phyloP scores from a whole-genome alignment of 2,329 filamentous ascomycete species.

The Colletotrichum theobromicola region DNA sequence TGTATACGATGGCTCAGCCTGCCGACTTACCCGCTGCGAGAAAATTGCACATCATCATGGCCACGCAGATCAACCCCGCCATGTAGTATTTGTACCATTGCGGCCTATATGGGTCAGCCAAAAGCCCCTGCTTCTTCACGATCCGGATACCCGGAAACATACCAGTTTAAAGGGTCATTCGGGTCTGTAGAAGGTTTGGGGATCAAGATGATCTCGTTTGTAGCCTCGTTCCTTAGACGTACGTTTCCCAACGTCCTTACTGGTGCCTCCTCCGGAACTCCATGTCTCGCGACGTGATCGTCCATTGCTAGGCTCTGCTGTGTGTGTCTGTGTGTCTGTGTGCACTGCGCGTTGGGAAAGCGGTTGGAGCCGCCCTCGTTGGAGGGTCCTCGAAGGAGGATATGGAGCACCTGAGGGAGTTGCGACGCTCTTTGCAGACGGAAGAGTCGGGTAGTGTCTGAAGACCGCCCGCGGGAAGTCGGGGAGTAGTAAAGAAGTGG shows the following conservation, averaged over 20 bases:
- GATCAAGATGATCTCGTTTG: slow-evolving; percentile 53
- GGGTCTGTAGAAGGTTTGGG: slow-evolving; percentile 51
- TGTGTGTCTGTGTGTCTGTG: neutral
- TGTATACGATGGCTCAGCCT: neutral
- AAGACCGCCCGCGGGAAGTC: neutral
- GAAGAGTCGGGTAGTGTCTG: neutral
- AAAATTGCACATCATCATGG: slow-evolving; percentile 63
- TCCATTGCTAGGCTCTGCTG: neutral
- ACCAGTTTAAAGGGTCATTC: slow-evolving; percentile 59
- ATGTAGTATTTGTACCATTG: slow-evolving; percentile 55
- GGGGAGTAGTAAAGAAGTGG: neutral
- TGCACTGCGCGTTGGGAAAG: neutral
- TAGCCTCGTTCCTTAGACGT: slow-evolving; percentile 44
- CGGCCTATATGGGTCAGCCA: slow-evolving; percentile 34
- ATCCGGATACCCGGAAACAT: slow-evolving; percentile 21
- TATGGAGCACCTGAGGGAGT: neutral
- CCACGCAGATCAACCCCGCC: slow-evolving; percentile 52
- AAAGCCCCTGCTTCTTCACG: neutral
- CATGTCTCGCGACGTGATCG: neutral
- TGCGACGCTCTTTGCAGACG: neutral
- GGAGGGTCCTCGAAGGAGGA: neutral
- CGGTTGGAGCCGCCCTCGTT: neutral
- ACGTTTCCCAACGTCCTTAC: slow-evolving; percentile 44
- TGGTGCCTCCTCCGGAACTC: neutral
- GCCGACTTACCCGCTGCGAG: slow-evolving; percentile 50